Percentiles rank a stretch among this genome's conserved stretches.
Conservation (phyloP, 495 filamentous ascomycete genomes). For the Hyaloscypha bicolor region DNA sequence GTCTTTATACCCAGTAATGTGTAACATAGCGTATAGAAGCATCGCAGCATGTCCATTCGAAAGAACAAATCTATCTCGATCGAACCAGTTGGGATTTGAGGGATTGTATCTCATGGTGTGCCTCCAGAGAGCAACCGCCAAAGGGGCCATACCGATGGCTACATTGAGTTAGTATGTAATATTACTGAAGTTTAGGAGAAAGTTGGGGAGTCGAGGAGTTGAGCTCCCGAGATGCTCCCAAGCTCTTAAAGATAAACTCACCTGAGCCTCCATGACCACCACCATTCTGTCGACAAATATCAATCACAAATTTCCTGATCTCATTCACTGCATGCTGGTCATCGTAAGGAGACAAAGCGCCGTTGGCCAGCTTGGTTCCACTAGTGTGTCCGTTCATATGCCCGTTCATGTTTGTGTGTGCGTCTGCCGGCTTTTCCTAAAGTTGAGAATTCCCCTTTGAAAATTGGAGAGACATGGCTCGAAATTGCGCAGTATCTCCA, state of each 20-base stretch:
- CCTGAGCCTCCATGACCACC: constrained; percentile 2
- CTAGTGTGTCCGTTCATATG: no score
- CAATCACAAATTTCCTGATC: not conserved
- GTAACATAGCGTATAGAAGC: constrained; percentile 60
- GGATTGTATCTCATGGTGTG: constrained; percentile 56
- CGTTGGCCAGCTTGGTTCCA: no score
- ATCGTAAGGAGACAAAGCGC: not conserved
- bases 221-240: no score
- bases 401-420: no score
- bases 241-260: no score
- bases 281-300: not conserved
- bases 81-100: constrained; percentile 37
- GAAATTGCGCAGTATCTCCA: no score
- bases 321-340: not conserved
- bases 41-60: constrained; percentile 52
- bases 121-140: constrained; percentile 55
- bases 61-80: constrained; percentile 30
- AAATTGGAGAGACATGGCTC: no score
- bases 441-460: no score
- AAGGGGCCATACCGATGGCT: constrained; percentile 60
- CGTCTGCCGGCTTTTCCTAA: no score
- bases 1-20: constrained; percentile 58
- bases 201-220: no score
- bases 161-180: no score
- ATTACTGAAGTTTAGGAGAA: no score